Percentiles rank a stretch among this genome's conserved stretches.
phyloP scores from a whole-genome alignment of 441 rosid genomes.

The Theobroma grandiflorum region DNA sequence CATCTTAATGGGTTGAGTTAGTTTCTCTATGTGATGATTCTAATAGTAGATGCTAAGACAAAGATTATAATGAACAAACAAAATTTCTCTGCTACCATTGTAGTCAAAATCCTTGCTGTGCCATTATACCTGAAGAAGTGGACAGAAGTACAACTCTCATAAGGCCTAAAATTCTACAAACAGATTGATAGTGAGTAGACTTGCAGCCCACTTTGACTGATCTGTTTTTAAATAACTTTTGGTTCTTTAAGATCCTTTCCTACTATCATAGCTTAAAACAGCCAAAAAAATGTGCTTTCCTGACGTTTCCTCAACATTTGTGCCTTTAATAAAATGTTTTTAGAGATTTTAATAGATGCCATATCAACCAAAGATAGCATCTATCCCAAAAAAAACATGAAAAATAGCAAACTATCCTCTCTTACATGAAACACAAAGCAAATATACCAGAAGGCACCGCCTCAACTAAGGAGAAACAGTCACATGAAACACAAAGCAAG shows the following conservation, averaged over 20 bases:
- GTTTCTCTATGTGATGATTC: background rate
- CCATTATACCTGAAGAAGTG: background rate
- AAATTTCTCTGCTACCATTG: background rate
- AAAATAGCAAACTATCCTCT: background rate
- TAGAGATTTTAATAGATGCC: background rate
- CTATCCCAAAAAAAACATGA: too few species aligned
- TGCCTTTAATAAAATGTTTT: background rate
- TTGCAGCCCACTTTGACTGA: background rate
- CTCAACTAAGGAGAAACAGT: background rate
- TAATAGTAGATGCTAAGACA: background rate
- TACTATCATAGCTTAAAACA: background rate
- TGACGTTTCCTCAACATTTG: background rate
- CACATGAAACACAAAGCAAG: slow-evolving; percentile 15
- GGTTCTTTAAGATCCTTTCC: background rate
- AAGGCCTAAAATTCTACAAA: background rate
- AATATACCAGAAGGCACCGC: too few species aligned
- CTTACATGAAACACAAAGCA: slow-evolving; percentile 10
- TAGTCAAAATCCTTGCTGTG: background rate
- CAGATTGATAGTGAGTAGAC: background rate
- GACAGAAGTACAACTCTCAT: background rate
- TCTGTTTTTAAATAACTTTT: background rate
- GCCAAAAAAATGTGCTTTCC: background rate
- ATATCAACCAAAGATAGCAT: background rate
- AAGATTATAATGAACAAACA: background rate
- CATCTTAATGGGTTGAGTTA: background rate